A percentile compares a stretch with the other conserved stretches of the same genome.
Evolutionary conservation across 2,329 filamentous ascomycete species (phyloP).

Genomic region (Sporothrix curviconia): DNA sequence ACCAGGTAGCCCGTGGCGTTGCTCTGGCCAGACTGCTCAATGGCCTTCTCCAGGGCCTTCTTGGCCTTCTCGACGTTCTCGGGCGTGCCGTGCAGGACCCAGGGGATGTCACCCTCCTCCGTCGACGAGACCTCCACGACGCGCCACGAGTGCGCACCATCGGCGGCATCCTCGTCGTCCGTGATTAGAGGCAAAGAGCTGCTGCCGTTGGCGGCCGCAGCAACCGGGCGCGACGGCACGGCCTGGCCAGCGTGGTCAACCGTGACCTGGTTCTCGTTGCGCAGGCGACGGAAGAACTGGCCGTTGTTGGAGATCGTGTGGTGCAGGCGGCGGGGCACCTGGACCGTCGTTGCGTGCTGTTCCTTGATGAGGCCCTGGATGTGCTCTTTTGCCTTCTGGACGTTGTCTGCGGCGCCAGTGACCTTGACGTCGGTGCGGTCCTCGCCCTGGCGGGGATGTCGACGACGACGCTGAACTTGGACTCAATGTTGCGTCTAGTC

Average conservation of each 20-base stretch:
- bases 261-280: conserved; percentile 78
- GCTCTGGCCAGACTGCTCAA: conserved; percentile 64
- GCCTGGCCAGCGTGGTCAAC: conserved; percentile 84
- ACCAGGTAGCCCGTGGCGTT: conserved; percentile 78
- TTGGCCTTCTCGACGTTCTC: conserved; percentile 81
- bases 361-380: conserved; percentile 74
- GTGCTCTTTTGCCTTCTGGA: conserved; percentile 81
- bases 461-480: conserved; percentile 76
- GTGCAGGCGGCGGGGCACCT: conserved; percentile 75
- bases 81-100: conserved; percentile 73
- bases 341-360: conserved; percentile 80
- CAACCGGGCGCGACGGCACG: conserved; percentile 62
- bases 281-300: conserved; percentile 85
- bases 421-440: conserved; percentile 82
- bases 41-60: conserved; percentile 62
- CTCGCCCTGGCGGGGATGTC: conserved; percentile 86
- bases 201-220: conserved; percentile 53
- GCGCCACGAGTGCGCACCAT: conserved; percentile 75
- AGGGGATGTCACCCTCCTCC: conserved; percentile 70
- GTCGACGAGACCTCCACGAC: conserved; percentile 56
- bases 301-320: conserved; percentile 82
- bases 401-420: conserved; percentile 67
- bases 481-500: conserved; percentile 75
- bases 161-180: conserved; percentile 62
- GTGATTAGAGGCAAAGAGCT: conserved; percentile 83